Evolutionary conservation across 169 alveolate genomes (phyloP).

Genomic region (Theileria orientalis): DNA sequence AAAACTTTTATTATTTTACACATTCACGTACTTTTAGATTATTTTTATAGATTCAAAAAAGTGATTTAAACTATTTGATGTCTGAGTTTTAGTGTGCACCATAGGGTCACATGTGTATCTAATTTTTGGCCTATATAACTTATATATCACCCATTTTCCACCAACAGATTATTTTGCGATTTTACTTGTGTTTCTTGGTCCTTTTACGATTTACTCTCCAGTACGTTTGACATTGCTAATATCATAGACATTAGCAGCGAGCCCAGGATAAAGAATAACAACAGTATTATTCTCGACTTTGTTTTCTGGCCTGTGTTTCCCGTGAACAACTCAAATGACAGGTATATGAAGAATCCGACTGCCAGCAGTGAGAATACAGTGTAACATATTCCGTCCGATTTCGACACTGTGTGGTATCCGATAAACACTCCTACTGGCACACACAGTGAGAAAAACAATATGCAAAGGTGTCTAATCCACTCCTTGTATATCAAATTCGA

Average conservation of each 20-base stretch:
- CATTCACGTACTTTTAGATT: conserved; percentile 4
- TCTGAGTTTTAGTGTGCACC: conserved; percentile 18
- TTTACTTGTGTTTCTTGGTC: not conserved
- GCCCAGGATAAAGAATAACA: conserved; percentile 53
- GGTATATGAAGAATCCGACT: conserved; percentile 62
- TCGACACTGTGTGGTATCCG: conserved; percentile 19
- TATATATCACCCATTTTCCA: not conserved
- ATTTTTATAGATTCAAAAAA: not conserved
- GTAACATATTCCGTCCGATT: not conserved
- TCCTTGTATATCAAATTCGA: conserved; percentile 29
- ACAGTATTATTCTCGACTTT: conserved; percentile 23
- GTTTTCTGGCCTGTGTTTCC: conserved; percentile 12
- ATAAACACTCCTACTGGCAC: conserved; percentile 60
- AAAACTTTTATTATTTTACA: conserved; percentile 9
- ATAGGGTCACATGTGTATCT: conserved; percentile 26
- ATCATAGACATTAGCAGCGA: conserved; percentile 42
- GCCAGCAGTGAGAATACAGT: conserved; percentile 53
- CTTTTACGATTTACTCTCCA: conserved; percentile 23
- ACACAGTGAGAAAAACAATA: conserved; percentile 43
- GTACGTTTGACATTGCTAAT: conserved; percentile 23
- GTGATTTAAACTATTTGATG: not conserved
- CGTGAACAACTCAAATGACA: conserved; percentile 64
- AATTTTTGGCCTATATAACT: not conserved
- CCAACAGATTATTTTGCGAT: not conserved
- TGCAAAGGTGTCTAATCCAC: conserved; percentile 8